Percentiles rank a stretch among this genome's conserved stretches.
Evolutionary conservation across 257 asterid species (phyloP).

Genomic region (Solanum clarkiae): DNA sequence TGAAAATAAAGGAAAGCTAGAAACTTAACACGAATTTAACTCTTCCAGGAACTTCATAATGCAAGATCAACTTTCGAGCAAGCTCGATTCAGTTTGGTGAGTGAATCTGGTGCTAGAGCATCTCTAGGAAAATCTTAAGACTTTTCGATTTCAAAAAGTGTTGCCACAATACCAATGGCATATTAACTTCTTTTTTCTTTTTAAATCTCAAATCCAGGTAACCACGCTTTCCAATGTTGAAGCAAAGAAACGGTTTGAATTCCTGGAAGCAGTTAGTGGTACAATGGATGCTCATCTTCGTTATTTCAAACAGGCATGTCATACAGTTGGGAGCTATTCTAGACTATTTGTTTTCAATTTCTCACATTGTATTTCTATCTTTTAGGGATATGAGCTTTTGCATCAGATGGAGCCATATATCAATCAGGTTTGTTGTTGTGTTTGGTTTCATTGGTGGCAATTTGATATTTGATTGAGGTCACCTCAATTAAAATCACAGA

Average conservation of each 20-base stretch:
- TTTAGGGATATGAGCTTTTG: conserved; percentile 93
- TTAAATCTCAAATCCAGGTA: conserved; percentile 40
- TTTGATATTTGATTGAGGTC: neutral
- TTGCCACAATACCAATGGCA: neutral
- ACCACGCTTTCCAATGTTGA: conserved; percentile 85
- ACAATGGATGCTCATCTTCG: conserved; percentile 99
- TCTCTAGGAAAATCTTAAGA: neutral
- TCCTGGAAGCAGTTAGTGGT: conserved; percentile 95
- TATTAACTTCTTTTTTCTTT: neutral
- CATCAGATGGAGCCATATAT: conserved; percentile 99
- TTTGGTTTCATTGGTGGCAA: conserved; percentile 4
- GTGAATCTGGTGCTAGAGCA: conserved; percentile 2
- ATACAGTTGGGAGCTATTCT: neutral
- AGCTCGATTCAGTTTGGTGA: conserved; percentile 88
- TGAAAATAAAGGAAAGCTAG: neutral
- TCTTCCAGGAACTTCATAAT: conserved; percentile 80
- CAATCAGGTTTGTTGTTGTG: conserved; percentile 60
- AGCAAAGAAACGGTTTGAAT: conserved; percentile 95
- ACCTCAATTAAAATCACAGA: neutral
- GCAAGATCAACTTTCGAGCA: conserved; percentile 92
- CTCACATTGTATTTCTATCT: conserved; percentile 7
- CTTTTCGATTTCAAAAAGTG: neutral
- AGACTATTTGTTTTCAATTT: conserved; percentile 2
- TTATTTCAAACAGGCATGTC: conserved; percentile 83
- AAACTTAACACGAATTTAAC: neutral